phyloP scores from a whole-genome alignment of 495 filamentous ascomycete genomes.

The Annulohypoxylon moriforme region DNA sequence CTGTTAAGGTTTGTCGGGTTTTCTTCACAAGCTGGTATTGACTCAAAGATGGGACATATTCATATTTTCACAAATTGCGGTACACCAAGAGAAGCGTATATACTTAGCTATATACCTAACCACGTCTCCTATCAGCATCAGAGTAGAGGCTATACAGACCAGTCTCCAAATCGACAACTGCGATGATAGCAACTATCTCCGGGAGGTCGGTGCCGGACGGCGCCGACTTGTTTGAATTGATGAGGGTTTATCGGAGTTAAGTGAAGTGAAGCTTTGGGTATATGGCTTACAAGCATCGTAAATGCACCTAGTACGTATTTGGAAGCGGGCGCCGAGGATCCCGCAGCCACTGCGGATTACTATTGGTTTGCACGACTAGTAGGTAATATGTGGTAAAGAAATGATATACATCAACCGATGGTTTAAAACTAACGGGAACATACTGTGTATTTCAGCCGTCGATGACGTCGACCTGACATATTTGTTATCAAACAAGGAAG shows the following conservation, averaged over 20 bases:
- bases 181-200: conserved; percentile 3
- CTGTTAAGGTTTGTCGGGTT: background rate
- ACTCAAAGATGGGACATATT: background rate
- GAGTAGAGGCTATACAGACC: too few relatives aligned
- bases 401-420: too few relatives aligned
- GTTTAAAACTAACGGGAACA: too few relatives aligned
- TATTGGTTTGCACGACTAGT: background rate
- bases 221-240: background rate
- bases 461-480: conserved; percentile 17
- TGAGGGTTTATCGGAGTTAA: conserved; percentile 7
- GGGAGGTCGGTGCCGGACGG: background rate
- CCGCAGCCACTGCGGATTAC: background rate
- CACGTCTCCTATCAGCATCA: too few relatives aligned
- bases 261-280: background rate
- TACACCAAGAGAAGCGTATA: background rate
- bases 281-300: background rate
- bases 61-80: background rate
- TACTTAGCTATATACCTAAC: background rate
- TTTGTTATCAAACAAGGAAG: background rate
- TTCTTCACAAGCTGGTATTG: background rate
- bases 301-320: background rate
- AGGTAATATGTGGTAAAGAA: background rate
- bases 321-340: conserved; percentile 11
- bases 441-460: too few relatives aligned
- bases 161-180: too few relatives aligned